These are phyloP conservation scores for Linum trigynum DNA, from an alignment of 345 rosid genomes.

Conservation along the genomic window DNA sequence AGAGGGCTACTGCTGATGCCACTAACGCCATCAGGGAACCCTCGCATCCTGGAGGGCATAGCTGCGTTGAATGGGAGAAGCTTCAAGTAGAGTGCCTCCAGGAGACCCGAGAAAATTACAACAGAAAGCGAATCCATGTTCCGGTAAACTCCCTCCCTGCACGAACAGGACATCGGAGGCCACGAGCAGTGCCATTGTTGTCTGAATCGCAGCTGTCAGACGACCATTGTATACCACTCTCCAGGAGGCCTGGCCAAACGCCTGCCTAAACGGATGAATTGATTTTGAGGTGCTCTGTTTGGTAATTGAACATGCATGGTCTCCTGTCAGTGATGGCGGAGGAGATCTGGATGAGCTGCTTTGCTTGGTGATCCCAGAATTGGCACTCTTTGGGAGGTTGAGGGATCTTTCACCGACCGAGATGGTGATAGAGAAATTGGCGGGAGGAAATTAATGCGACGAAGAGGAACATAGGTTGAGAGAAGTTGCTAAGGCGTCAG, in stretches of 20 bases:
- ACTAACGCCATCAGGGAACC: constrained; percentile 81
- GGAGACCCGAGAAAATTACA: constrained; percentile 47
- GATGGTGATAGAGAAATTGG: constrained; percentile 55
- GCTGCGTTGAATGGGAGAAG: constrained; percentile 59
- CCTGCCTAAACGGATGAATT: constrained; percentile 61
- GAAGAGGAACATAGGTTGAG: constrained; percentile 44
- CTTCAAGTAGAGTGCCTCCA: constrained; percentile 70
- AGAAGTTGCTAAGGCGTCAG: constrained; percentile 35
- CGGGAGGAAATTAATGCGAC: constrained; percentile 38
- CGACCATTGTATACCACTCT: constrained; percentile 46
- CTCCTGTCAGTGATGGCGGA: constrained; percentile 65
- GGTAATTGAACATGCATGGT: constrained; percentile 74
- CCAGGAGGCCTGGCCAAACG: constrained; percentile 81
- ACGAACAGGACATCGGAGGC: constrained; percentile 64
- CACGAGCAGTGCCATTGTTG: constrained; percentile 49
- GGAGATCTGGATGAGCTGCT: constrained; percentile 49
- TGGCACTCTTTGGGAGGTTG: constrained; percentile 43
- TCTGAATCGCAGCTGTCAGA: constrained; percentile 57
- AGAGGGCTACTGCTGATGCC: constrained; percentile 64
- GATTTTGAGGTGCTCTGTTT: constrained; percentile 52
- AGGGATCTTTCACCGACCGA: constrained; percentile 50
- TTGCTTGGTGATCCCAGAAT: constrained; percentile 35
- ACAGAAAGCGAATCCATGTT: constrained; percentile 52
- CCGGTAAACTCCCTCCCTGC: constrained; percentile 41
- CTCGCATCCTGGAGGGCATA: constrained; percentile 82